Evolutionary conservation across 1,284 basidiomycete genomes (phyloP).

Genomic region (Quambalaria eucalypti): DNA sequence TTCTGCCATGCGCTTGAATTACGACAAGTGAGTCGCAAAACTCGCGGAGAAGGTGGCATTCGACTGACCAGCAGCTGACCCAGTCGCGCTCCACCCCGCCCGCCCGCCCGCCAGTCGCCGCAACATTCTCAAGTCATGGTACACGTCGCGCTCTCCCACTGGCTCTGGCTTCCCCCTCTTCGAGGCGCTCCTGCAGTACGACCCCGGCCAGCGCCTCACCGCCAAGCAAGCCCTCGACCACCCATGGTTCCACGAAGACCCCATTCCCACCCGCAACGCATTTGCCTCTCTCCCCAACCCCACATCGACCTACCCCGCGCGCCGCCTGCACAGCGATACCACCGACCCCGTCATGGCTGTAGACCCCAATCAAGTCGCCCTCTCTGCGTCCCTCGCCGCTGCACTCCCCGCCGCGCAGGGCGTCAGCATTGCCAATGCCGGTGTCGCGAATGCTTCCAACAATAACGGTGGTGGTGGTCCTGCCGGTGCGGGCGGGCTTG

Average conservation of each 20-base stretch:
- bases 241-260: slow-evolving; percentile 52
- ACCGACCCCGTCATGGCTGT: slow-evolving; percentile 47
- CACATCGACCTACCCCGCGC: slow-evolving; percentile 49
- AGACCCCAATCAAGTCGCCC: not conserved
- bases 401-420: too few species aligned
- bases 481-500: not conserved
- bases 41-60: too few species aligned
- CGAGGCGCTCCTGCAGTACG: slow-evolving; percentile 55
- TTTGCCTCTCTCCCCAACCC: slow-evolving; percentile 47
- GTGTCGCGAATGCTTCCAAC: not conserved
- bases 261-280: slow-evolving; percentile 36
- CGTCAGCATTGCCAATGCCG: not conserved
- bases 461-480: not conserved
- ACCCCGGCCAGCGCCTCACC: slow-evolving; percentile 75
- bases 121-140: slow-evolving; percentile 56
- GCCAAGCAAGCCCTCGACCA: slow-evolving; percentile 73
- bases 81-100: too few species aligned
- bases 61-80: too few species aligned
- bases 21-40: too few species aligned
- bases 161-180: slow-evolving; percentile 30
- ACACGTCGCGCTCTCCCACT: slow-evolving; percentile 47
- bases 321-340: slow-evolving; percentile 54
- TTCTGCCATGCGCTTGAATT: not conserved
- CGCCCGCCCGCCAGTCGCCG: too few species aligned
- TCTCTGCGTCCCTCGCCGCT: slow-evolving; percentile 1